phyloP scores from a whole-genome alignment of 345 rosid species.

The Eucalyptus brandiana region DNA sequence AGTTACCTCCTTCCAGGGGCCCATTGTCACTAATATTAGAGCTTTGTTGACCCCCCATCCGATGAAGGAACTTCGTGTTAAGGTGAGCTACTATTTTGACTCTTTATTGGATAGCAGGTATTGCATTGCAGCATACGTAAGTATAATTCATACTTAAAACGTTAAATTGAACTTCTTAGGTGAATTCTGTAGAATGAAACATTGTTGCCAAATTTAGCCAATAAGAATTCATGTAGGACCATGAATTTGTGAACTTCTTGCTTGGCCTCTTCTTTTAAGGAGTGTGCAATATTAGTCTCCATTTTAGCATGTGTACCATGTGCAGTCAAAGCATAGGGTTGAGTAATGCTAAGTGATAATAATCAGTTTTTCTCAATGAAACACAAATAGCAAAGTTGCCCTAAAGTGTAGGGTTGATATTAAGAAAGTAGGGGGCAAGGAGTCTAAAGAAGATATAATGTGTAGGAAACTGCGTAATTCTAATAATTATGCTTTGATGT shows the following conservation, averaged over 20 bases:
- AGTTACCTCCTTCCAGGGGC: constrained; percentile 45
- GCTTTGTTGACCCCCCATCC: constrained; percentile 94
- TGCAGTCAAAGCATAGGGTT: not conserved
- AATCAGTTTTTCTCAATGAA: not conserved
- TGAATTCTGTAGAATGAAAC: not conserved
- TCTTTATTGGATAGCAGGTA: not conserved
- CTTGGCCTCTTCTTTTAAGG: not conserved
- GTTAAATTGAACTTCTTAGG: not conserved
- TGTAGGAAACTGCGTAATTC: not conserved
- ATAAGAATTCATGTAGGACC: not conserved
- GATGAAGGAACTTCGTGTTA: constrained; percentile 93
- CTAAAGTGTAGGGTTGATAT: not conserved
- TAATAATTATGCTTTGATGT: not conserved
- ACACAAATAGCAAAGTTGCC: not conserved
- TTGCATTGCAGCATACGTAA: not conserved
- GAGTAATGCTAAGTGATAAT: not conserved
- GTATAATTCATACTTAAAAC: not conserved
- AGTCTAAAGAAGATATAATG: not conserved
- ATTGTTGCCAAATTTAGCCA: not conserved
- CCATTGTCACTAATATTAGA: constrained; percentile 79
- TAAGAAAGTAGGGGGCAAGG: not conserved
- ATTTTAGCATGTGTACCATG: not conserved
- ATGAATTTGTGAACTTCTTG: not conserved
- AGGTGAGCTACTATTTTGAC: constrained; percentile 29
- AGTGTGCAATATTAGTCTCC: not conserved